phyloP scores from a whole-genome alignment of 2,329 filamentous ascomycete species.

The Grosmannia huntii region DNA sequence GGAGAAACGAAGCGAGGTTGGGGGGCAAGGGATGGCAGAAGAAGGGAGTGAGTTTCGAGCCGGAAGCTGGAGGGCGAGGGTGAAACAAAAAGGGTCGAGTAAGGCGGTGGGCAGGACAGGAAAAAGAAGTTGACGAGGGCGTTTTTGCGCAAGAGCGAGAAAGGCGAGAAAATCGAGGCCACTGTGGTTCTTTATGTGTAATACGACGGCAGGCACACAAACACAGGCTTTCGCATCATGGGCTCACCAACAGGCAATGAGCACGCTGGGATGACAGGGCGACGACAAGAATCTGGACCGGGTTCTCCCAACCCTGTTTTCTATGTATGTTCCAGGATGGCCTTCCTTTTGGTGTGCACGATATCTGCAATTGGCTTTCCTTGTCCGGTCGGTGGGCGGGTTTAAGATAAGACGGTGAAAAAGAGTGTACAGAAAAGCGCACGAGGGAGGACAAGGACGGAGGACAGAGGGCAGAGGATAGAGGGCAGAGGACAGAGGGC shows the following conservation, averaged over 20 bases:
- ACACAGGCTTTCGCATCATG: neutral
- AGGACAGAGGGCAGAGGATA: no score
- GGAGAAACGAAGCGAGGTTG: neutral
- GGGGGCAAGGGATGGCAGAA: neutral
- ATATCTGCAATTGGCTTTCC: neutral
- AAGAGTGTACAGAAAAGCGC: neutral
- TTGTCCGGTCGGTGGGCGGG: neutral
- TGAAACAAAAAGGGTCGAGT: neutral
- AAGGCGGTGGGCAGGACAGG: neutral
- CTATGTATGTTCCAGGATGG: neutral
- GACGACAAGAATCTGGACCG: neutral
- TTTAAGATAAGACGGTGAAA: neutral
- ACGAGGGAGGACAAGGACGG: neutral
- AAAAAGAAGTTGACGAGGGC: neutral
- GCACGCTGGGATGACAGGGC: neutral
- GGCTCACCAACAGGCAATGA: neutral
- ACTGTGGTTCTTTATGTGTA: neutral
- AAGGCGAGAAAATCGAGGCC: neutral
- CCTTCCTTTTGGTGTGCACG: neutral
- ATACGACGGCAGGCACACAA: neutral
- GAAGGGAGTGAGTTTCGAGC: neutral
- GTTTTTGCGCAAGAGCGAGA: neutral
- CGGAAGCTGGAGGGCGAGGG: neutral
- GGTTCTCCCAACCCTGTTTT: neutral
- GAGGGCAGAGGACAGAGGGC: neutral